Evolutionary conservation across 2,329 filamentous ascomycete genomes (phyloP), one percentile per base, ranked within the genome.

Genomic region (Catunica adiposa): DNA sequence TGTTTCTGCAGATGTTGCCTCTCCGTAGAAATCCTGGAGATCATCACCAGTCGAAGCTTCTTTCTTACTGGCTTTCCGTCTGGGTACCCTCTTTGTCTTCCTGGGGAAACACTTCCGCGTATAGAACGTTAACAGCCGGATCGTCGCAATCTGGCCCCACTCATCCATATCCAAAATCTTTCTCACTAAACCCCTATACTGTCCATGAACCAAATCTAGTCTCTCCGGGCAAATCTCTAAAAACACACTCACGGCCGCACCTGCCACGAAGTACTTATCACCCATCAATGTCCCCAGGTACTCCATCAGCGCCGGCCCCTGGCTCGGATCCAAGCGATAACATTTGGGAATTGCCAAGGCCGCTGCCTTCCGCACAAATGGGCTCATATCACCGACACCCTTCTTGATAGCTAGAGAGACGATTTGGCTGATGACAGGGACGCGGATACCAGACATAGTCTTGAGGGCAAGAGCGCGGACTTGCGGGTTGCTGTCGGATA

Each of bases 121-220:
- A 67, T 98, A 98, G 22, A 82, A 72, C 1, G 85, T 83, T 79
- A 97, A 83, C 61, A 98, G 72, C 40, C 82, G 78, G 62, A 98
- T 66, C 2, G 86, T 86, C 1, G 88, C 84, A 55, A 97, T 68
- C 69, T 98, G 92, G 44, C 89, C 86, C 92, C 92, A 98, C 69
- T 98, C 92, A 64, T 98, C 92, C 92, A 98, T 98, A 66, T 98
- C 92, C 23, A 96, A 88, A 54, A 97, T 71, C 72, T 96, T 95
- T 67, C 82, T 86, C 60, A 94, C 82, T 60, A 98, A 71, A 37
- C 79, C 75, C 53, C 87, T 80, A 69, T 97, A 98, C 65, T 95
- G 85, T 61, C 84, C 82, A 68, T 98, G 92, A 62, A 98, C 82
- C 58, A 98, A 71, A 65, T 96, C 89, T 60, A 95, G 76, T 55